Evolutionary conservation across 306 rosid species (phyloP).

Genomic region (Hippophae tibetana): DNA sequence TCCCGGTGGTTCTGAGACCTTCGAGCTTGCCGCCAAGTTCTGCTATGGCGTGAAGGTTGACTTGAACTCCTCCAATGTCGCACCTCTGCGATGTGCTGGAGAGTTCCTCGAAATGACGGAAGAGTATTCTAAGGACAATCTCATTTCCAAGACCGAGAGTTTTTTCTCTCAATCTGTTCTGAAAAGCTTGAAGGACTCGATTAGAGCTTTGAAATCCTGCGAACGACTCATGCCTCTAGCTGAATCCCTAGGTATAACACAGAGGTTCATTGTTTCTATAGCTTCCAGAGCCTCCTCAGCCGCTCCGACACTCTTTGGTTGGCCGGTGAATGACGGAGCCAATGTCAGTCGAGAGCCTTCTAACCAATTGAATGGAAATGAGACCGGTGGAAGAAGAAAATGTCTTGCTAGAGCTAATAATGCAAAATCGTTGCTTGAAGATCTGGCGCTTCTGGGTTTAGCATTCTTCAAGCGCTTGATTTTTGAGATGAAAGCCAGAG

Average conservation of each 20-base stretch:
- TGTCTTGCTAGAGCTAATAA: constrained; percentile 19
- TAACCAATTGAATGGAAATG: constrained; percentile 54
- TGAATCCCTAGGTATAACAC: constrained; percentile 47
- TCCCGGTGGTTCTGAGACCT: constrained; percentile 82
- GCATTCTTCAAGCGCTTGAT: constrained; percentile 64
- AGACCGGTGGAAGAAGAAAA: constrained; percentile 42
- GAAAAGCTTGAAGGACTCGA: constrained; percentile 62
- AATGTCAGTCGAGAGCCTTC: constrained; percentile 27
- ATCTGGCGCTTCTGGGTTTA: constrained; percentile 50
- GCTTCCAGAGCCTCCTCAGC: constrained; percentile 53
- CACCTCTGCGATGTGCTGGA: constrained; percentile 87
- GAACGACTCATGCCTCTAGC: constrained; percentile 57
- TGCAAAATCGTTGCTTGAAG: constrained; percentile 70
- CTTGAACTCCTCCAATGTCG: constrained; percentile 61
- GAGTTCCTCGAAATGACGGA: constrained; percentile 92
- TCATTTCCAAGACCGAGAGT: constrained; percentile 71
- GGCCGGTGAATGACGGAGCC: constrained; percentile 55
- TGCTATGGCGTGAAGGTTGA: constrained; percentile 91
- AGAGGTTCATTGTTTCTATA: constrained; percentile 57
- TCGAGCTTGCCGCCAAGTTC: constrained; percentile 86
- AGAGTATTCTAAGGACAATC: constrained; percentile 73
- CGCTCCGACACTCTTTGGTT: constrained; percentile 69
- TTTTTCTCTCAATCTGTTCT: constrained; percentile 55
- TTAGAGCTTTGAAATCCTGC: constrained; percentile 69
- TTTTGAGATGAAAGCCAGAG: constrained; percentile 40